Evolutionary conservation across 805 yeast genomes (phyloP), one percentile per base, ranked within the genome.

Genomic region (Saitoella complicata): DNA sequence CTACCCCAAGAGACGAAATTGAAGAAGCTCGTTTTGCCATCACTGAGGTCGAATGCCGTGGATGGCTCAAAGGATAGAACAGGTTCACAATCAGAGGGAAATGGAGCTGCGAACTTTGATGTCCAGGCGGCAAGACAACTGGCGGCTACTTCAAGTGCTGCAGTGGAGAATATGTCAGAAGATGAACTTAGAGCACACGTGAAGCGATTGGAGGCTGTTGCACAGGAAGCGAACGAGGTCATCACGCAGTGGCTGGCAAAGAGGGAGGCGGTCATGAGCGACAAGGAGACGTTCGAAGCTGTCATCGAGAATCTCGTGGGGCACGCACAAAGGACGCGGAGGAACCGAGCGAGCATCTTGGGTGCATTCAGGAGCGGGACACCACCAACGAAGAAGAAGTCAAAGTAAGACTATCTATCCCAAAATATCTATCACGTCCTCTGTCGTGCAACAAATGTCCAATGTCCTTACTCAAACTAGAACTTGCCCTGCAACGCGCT

Each of bases 401-500:
- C 21, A 21, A 21, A 21, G 21, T 21, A 21, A 21, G 21, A 21
- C 21, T 21, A 21, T 21, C 21, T 21, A 21, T 21, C 21, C 21
- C 21, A 21, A 21, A 21, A 21, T 21, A 21, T 21, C 21, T 21
- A 21, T 21, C 21, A 21, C 21, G 21, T 21, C 21, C 21, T 21
- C 2, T 21, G 4, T 4, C 21, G 21, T 21, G 21, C 21, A 21
- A 21, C 21, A 21, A 3, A 21, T 21, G 4, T 21, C 21, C 21
- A 21, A 21, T 21, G 21, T 21, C 21, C 21, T n/a, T 10, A 38
- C n/a, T 12, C 36, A 38, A 10, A n/a, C 37, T 65, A 84, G 52
- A 86, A 73, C 63, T 88, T 88, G 12, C 91, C 88, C 39, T 66
- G 65, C 38, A 62, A 54, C 56, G 84, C 64, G 62, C 85, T 79